Evolutionary conservation across 805 yeast genomes (phyloP).

Genomic region (Dipodascopsis tothii): DNA sequence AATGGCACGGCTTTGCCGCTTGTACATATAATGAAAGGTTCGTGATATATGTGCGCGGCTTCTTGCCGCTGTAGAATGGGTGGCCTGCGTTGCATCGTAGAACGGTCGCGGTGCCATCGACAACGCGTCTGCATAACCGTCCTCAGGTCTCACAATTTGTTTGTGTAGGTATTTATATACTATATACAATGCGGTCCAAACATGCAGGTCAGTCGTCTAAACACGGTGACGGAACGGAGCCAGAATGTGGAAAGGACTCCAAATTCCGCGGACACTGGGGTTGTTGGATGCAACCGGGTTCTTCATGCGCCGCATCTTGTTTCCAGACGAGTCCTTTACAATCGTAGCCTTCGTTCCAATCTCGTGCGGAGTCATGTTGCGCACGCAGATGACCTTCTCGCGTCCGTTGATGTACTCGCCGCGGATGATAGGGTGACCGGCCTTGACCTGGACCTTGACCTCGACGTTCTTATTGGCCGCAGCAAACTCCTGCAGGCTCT

Average conservation of each 20-base stretch:
- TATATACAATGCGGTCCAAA: too few relatives aligned
- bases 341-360: conserved; percentile 59
- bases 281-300: conserved; percentile 76
- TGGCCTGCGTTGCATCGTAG: too few relatives aligned
- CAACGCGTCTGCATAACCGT: too few relatives aligned
- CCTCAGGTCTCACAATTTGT: too few relatives aligned
- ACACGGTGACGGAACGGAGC: conserved; percentile 12
- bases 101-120: too few relatives aligned
- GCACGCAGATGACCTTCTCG: conserved; percentile 60
- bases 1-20: too few relatives aligned
- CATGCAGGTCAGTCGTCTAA: not conserved
- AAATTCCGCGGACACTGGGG: conserved; percentile 84
- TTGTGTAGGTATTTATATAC: too few relatives aligned
- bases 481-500: conserved; percentile 51
- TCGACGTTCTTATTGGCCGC: conserved; percentile 55
- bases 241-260: conserved; percentile 69
- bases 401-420: conserved; percentile 50
- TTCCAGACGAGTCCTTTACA: conserved; percentile 64
- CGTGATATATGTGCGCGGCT: too few relatives aligned
- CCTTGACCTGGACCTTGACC: conserved; percentile 58
- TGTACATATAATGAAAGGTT: too few relatives aligned
- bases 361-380: conserved; percentile 57
- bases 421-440: conserved; percentile 63
- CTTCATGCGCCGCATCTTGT: conserved; percentile 39
- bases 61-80: too few relatives aligned